phyloP scores from a whole-genome alignment of 768 basidiomycete genomes.

The Boletus speciosus region DNA sequence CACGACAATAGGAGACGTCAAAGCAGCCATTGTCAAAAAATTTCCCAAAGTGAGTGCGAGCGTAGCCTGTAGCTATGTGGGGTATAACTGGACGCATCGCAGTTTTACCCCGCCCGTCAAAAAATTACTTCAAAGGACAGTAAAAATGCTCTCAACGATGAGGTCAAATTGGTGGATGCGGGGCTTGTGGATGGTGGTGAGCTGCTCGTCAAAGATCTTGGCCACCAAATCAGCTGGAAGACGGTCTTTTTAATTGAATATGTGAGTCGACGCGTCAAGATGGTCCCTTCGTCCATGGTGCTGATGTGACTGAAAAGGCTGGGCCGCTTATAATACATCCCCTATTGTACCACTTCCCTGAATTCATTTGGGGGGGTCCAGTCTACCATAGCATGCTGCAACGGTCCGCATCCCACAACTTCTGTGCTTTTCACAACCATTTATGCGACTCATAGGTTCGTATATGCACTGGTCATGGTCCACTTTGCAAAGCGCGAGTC shows the following conservation, averaged over 20 bases:
- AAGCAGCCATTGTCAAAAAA: constrained; percentile 55
- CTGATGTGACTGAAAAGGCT: constrained; percentile 41
- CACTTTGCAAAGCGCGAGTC: constrained; percentile 92
- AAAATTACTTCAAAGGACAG: constrained; percentile 64
- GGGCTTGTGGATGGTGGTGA: constrained; percentile 59
- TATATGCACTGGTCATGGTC: constrained; percentile 70
- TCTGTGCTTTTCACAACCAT: neutral
- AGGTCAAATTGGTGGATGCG: constrained; percentile 53
- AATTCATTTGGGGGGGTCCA: constrained; percentile 62
- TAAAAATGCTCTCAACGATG: constrained; percentile 60
- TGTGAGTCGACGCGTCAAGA: constrained; percentile 45
- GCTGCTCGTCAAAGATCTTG: constrained; percentile 83
- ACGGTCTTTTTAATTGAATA: constrained; percentile 95
- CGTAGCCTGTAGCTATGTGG: neutral
- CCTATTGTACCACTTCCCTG: constrained; percentile 68
- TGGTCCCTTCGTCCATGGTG: neutral
- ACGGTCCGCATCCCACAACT: constrained; percentile 42
- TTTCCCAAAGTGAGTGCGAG: constrained; percentile 43
- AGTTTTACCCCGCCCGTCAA: constrained; percentile 76
- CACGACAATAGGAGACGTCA: constrained; percentile 67
- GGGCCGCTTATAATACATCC: constrained; percentile 92
- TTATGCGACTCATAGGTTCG: constrained; percentile 43
- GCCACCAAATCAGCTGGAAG: constrained; percentile 84
- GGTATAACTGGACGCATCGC: constrained; percentile 3
- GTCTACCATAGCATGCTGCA: constrained; percentile 77